Evolutionary conservation across 176 grass and related monocot genomes (phyloP).

Genomic region (Rhynchospora pubera): DNA sequence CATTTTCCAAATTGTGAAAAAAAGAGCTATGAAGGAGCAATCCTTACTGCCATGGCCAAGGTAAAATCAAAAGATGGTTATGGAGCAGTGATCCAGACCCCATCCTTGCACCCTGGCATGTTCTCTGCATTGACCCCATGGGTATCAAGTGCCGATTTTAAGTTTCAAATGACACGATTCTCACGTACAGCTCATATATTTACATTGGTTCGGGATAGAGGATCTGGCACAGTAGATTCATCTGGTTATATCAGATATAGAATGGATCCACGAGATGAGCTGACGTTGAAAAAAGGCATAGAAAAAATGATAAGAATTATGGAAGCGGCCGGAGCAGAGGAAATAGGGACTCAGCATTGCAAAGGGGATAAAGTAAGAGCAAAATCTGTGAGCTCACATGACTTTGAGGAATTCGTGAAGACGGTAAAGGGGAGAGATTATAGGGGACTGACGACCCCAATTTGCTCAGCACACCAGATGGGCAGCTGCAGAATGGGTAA

Average conservation of each 20-base stretch:
- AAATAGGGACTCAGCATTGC: conserved; percentile 72
- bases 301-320: conserved; percentile 54
- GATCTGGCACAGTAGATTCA: conserved; percentile 49
- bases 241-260: conserved; percentile 49
- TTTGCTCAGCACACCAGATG: conserved; percentile 87
- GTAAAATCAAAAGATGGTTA: conserved; percentile 29
- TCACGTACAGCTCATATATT: conserved; percentile 55
- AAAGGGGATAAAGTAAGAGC: conserved; percentile 56
- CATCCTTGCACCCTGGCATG: conserved; percentile 38
- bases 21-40: conserved; percentile 69
- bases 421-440: conserved; percentile 7
- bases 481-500: conserved; percentile 71
- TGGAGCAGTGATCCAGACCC: conserved; percentile 57
- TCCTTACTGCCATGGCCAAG: conserved; percentile 76
- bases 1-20: conserved; percentile 62
- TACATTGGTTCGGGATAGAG: conserved; percentile 51
- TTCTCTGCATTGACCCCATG: conserved; percentile 49
- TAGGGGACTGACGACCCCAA: conserved; percentile 22
- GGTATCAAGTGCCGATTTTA: conserved; percentile 67
- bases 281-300: conserved; percentile 42
- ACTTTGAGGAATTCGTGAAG: conserved; percentile 57
- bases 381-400: conserved; percentile 29
- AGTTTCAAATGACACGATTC: conserved; percentile 70
- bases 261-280: conserved; percentile 35
- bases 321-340: conserved; percentile 51